phyloP scores from a whole-genome alignment of 73 alveolate species.

The Paramecium sexaurelia region DNA sequence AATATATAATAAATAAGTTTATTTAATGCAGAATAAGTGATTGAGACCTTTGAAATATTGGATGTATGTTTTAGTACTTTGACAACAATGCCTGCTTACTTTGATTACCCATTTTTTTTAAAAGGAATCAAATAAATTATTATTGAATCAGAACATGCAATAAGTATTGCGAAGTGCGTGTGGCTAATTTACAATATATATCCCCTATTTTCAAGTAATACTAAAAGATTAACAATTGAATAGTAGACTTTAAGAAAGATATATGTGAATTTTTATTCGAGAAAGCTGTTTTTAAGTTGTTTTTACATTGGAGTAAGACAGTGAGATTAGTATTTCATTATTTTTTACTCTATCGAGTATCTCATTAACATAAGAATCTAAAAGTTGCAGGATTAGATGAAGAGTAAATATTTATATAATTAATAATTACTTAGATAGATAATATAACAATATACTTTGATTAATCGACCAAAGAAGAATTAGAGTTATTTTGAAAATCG shows the following conservation, averaged over 20 bases:
- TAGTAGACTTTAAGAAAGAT: slow-evolving; percentile 30
- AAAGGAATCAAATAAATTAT: slow-evolving; percentile 20
- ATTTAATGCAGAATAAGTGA: slow-evolving; percentile 11
- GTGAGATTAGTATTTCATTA: slow-evolving; percentile 30
- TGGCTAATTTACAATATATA: slow-evolving; percentile 27
- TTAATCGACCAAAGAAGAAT: slow-evolving; percentile 26
- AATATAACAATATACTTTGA: background rate
- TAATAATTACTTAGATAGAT: background rate
- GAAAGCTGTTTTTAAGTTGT: slow-evolving; percentile 7
- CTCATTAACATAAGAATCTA: slow-evolving; percentile 34
- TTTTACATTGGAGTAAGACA: slow-evolving; percentile 52
- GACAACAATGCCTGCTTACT: slow-evolving; percentile 38
- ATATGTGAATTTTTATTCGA: slow-evolving; percentile 42
- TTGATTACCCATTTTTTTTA: slow-evolving; percentile 21
- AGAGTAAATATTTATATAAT: background rate
- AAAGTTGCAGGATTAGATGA: slow-evolving; percentile 1
- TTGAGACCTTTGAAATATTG: slow-evolving; percentile 24
- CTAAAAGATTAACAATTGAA: background rate
- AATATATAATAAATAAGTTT: background rate
- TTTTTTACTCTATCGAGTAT: background rate
- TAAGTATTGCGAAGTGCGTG: slow-evolving; percentile 42
- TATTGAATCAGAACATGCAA: background rate
- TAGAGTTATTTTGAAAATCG: slow-evolving; percentile 37
- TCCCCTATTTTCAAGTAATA: slow-evolving; percentile 25
- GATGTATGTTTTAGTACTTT: slow-evolving; percentile 29